Base-by-base conservation (phyloP, 2,329 filamentous ascomycete genomes). In the Pyricularia sp. region DNA sequence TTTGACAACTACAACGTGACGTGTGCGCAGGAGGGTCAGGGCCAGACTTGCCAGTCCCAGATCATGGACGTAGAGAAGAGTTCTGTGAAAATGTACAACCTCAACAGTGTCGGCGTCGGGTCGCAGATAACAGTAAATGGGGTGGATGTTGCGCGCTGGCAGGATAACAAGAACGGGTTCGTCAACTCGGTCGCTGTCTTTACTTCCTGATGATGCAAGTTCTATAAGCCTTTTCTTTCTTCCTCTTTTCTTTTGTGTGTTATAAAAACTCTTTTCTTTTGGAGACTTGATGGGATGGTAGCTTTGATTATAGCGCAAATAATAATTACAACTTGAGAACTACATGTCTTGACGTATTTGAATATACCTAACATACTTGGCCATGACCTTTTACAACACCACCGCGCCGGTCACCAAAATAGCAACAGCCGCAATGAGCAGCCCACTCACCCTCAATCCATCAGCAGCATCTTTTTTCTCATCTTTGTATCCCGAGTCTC, bases 1-100 rank as follows among this genome's bases (percentile, higher is more conserved):
- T 89, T 89, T 77, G 84, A 86, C 75, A 82, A 86, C 74, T 87
- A 88, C 74, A 82, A 84, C 72, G 81, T 71, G 2, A 69, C 69
- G 50, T 83, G 80, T 73, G 77, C 76, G 23, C 75, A 76, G 5
- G 72, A 78, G 3, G 76, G 75, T 0, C 73, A 77, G 28, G 12
- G 79, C 75, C 77, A 79, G 33, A 77, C 78, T 63, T 83, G 81
- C 75, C 81, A 83, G 73, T 73, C 74, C 2, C 74, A 78, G 30
- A 80, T 79, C 64, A 74, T 79, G 61, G 79, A 77, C 33, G 70
- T 81, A n/a, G 78, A 81, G 72, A 72, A 70, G 11, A 77, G 73
- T 64, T 4, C 25, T 4, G 72, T 81, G 63, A 76, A 79, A 69
- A 75, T 84, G 69, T 82, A 82, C 71, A 80, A 81, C 68, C 77